Conservation (phyloP, 2,329 filamentous ascomycete genomes). For the Ascochyta pisi region DNA sequence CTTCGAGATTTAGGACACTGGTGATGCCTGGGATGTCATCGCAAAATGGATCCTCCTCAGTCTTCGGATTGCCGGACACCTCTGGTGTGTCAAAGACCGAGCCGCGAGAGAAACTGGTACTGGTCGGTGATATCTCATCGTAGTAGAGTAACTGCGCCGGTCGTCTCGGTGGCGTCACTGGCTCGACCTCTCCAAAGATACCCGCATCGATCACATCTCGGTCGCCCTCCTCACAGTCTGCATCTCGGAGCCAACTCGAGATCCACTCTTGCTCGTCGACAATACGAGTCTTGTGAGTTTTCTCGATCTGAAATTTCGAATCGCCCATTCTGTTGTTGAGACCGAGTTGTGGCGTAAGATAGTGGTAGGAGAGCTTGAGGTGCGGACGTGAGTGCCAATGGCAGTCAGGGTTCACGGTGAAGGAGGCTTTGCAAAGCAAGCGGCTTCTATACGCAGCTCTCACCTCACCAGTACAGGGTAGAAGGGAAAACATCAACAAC, state of each 20-base stretch:
- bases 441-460: too few species aligned
- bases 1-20: neutral
- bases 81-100: neutral
- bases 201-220: neutral
- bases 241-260: constrained; percentile 1
- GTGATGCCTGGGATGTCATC: constrained; percentile 3
- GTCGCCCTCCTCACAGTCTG: neutral
- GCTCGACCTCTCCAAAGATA: neutral
- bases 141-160: neutral
- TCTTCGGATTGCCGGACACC: neutral
- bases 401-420: neutral
- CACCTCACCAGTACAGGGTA: too few species aligned
- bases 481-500: too few species aligned
- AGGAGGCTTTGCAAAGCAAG: neutral
- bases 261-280: neutral
- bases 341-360: neutral
- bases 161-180: neutral
- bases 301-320: neutral
- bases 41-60: constrained; percentile 1
- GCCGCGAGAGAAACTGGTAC: neutral
- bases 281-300: neutral
- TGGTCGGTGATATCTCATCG: constrained; percentile 3
- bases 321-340: neutral
- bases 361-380: neutral
- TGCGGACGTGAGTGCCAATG: neutral